Evolutionary conservation across 1,284 basidiomycete species (phyloP), one percentile per base, ranked within the genome.

Genomic region (Cutaneotrichosporon sp.): DNA sequence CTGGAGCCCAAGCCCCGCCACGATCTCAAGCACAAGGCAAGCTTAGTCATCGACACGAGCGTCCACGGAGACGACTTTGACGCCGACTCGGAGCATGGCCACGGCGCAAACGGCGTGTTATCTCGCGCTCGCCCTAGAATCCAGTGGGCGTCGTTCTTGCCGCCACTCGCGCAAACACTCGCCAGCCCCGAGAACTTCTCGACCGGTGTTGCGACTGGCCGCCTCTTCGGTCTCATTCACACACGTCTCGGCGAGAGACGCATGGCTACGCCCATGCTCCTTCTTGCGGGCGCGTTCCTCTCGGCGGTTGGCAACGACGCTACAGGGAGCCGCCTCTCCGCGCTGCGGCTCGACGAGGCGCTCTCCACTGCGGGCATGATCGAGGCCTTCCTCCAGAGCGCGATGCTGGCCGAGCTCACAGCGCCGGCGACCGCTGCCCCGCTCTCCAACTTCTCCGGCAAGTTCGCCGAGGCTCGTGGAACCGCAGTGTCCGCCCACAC

Each of bases 351-450:
- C 9, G 51, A 53, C 20, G 33, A 53, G 22, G 51, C 51, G 9
- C 51, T 53, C 9, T 36, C 51, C 11, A 25, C 34, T 4, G 51
- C 51, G 4, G 51, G 20, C n/a, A 53, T 53, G 51, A 53, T 53
- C 16, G 51, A 53, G 34, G 51, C n/a, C 2, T 53, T 53, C 31
- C 51, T 53, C 51, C 51, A 53, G 33, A 53, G 33, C 22, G 51
- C 51, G 9, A 53, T 36, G 31, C 33, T 53, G 20, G 51, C 51
- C 3, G 51, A 53, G 33, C 31, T 25, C 51, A 53, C 51, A 2
- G 51, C 51, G 11, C 51, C 51, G 14, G 33, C 7, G 9, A 29
- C 16, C 8, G 27, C 16, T 4, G 13, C 47, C 13, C 47, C 47
- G 5, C 25, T 16, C 13, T 53, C 51, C 11, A 53, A 53, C 51